Base-by-base conservation (phyloP, 2,329 filamentous ascomycete species). In the Thelonectria discophora region DNA sequence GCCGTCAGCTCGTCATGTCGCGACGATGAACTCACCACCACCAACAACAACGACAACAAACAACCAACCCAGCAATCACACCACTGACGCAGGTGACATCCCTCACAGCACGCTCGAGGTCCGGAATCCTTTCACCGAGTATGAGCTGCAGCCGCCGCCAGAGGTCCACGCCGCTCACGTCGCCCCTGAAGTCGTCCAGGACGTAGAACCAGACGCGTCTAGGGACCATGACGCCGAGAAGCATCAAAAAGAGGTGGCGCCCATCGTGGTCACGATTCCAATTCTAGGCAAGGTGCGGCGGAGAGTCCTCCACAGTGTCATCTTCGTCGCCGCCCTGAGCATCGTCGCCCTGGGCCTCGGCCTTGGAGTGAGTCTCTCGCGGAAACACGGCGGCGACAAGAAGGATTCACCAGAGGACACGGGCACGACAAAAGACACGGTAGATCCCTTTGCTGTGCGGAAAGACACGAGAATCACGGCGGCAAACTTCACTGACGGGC, bases 381-480 rank as follows among this genome's bases (percentile, higher is more conserved):
- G 9, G 17, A 42, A 20, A 18, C 39, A 42, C 17, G 4, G 39
- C 39, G 17, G 9, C n/a, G 39, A 10, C 4, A 18, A 42, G 9
- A 7, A 3, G n/a, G 17, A 8, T 15, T 42, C 39, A 10, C 15
- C 15, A 42, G 9, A n/a, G 6, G 39, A 42, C 17, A 17, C 34
- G 15, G 34, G 2, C 3, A 37, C 6, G 34, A 6, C 7, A 37
- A 37, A 37, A 9, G 34, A 42, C 39, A 42, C 13, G n/a, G 6
- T 17, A 17, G 17, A 42, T 11, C n/a, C n/a, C 3, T 42, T 42
- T 15, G 17, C 39, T 5, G 9, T 42, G 9, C 15, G 39, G n/a
- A 17, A n/a, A 11, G 39, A 40, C 32, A 72, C 62, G 27, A 56
- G 42, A 2, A 34, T 60, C 18, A 47, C 58, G 5, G 30, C 58